phyloP scores from a whole-genome alignment of 164 flowering plant species.

The Litsea cubeba region DNA sequence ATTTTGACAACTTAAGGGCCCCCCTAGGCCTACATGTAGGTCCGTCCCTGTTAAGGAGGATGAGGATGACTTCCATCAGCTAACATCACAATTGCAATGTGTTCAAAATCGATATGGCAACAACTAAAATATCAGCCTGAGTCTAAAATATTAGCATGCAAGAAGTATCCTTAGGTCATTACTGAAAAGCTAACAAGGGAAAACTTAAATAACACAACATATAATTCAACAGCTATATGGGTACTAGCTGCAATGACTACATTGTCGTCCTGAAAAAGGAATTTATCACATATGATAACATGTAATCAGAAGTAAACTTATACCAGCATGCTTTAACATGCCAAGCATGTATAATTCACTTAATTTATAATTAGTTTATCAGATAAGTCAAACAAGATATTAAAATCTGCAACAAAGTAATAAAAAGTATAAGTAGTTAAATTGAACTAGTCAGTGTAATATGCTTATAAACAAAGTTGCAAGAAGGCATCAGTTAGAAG shows the following conservation, averaged over 20 bases:
- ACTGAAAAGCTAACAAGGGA: neutral
- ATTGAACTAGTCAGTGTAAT: neutral
- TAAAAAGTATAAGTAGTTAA: neutral
- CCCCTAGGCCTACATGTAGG: too few species aligned
- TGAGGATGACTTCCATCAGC: neutral
- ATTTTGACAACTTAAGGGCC: too few species aligned
- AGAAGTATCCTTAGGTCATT: neutral
- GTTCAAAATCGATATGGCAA: neutral
- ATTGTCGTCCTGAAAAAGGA: too few species aligned
- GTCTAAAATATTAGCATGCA: neutral
- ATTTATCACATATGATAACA: too few species aligned
- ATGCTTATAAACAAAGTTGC: neutral
- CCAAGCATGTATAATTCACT: neutral
- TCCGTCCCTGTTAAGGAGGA: too few species aligned
- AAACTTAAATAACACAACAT: neutral
- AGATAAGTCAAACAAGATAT: neutral
- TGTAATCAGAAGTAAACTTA: too few species aligned
- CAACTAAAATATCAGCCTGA: neutral
- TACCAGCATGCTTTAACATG: neutral
- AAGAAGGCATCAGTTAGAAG: neutral
- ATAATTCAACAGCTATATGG: neutral
- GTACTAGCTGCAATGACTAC: too few species aligned
- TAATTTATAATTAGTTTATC: neutral
- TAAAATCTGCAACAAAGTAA: neutral
- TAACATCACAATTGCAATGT: neutral